A percentile compares a stretch with the other conserved stretches of the same genome.
Conservation (phyloP, 139 green algal genomes). For the Monoraphidium neglectum region DNA sequence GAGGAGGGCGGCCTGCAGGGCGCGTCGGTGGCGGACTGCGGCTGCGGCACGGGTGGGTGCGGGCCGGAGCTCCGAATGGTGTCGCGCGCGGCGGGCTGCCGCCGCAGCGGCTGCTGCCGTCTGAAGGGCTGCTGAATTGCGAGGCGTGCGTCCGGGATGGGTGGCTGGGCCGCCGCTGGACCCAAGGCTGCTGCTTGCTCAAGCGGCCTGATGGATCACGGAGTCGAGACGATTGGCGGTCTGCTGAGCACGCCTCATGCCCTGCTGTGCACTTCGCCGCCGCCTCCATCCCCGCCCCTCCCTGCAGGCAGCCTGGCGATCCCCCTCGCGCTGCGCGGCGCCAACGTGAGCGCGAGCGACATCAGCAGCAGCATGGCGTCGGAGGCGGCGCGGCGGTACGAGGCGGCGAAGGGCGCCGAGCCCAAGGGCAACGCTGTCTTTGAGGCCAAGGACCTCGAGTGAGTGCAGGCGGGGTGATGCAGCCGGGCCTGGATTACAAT, state of each 20-base stretch:
- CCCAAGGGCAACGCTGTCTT: conserved; percentile 56
- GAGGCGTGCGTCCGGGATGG: too few species aligned
- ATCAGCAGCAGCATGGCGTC: conserved; percentile 88
- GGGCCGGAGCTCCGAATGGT: too few species aligned
- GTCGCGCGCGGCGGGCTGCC: too few species aligned
- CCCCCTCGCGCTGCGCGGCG: conserved; percentile 82
- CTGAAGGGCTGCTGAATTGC: too few species aligned
- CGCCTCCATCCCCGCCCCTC: neutral
- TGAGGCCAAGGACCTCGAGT: conserved; percentile 89
- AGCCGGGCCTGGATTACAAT: too few species aligned
- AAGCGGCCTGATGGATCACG: too few species aligned
- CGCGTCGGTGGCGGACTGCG: conserved; percentile 83
- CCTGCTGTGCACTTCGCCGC: too few species aligned
- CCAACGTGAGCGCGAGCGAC: conserved; percentile 84
- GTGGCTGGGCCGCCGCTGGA: too few species aligned
- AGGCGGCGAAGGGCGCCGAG: conserved; percentile 46
- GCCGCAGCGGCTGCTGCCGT: too few species aligned
- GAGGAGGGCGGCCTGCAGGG: conserved; percentile 81
- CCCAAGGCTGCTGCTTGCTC: too few species aligned
- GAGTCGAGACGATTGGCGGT: too few species aligned
- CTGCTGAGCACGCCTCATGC: too few species aligned
- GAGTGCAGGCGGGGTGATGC: conserved; percentile 24
- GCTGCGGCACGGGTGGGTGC: conserved; percentile 91
- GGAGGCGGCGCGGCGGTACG: conserved; percentile 64
- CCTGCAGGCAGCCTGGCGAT: conserved; percentile 75